Evolutionary conservation across 495 filamentous ascomycete species (phyloP).

Genomic region (Annulohypoxylon moriforme): DNA sequence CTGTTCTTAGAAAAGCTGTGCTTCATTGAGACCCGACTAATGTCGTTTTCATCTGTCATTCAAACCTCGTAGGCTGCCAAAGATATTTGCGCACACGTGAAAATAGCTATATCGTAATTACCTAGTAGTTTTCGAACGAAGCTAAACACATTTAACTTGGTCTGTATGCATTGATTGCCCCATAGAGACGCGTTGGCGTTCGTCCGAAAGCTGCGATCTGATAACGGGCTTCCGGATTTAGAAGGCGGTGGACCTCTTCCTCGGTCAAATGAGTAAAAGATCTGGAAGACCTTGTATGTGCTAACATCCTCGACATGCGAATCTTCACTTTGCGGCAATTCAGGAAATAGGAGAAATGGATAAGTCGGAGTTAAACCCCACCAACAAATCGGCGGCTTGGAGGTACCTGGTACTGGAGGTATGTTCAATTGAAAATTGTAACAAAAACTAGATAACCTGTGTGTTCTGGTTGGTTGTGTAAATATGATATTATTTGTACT

Average conservation of each 20-base stretch:
- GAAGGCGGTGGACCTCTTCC: slow-evolving; percentile 10
- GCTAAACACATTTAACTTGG: neutral
- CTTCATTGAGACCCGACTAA: neutral
- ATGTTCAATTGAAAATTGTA: neutral
- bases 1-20: neutral
- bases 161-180: slow-evolving; percentile 14
- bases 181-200: slow-evolving; percentile 20
- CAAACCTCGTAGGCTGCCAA: neutral
- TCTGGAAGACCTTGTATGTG: neutral
- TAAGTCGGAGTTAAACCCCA: slow-evolving; percentile 6
- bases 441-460: neutral
- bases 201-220: neutral
- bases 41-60: neutral
- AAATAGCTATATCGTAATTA: neutral
- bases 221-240: slow-evolving; percentile 19
- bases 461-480: slow-evolving; percentile 2
- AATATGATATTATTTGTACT: neutral
- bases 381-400: slow-evolving; percentile 1
- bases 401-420: neutral
- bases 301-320: neutral
- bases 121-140: neutral
- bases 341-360: slow-evolving; percentile 4
- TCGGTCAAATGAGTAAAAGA: neutral
- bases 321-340: slow-evolving; percentile 4
- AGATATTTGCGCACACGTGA: neutral